Base-by-base conservation (phyloP, 176 grass and related monocot genomes). In the Oryza nivara region DNA sequence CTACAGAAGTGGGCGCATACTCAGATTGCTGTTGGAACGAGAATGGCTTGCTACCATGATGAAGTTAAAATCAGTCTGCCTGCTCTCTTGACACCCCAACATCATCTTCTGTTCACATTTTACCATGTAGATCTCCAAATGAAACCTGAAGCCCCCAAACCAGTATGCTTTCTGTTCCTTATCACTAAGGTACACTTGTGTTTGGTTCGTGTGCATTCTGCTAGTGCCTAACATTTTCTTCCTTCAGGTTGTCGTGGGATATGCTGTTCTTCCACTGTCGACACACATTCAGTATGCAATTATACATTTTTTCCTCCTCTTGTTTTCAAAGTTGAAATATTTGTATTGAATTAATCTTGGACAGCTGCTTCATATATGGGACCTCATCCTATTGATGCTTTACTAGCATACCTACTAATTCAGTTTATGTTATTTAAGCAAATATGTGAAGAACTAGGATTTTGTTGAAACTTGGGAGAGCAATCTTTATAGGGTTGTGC, bases 71-170 rank as follows among this genome's bases (percentile, higher is more conserved):
- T 99, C 76, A 94, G 88, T 82, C 88, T 99, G 51, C 93, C 96
- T 56, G 83, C 91, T 75, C 85, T 99, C 91, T 91, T 99, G 85
- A 88, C 93, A 71, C 93, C 91, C 70, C 96, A 99, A 76, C 91
- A 99, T 74, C 96, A 99, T 90, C 93, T 99, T 47, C 78, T 99
- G 40, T 99, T 99, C 88, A 99, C 93, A 23, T 88, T 99, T 80
- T 99, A 91, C 77, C 96, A 99, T 86, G 79, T 96, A 43, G 96
- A 99, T 80, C 93, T 99, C 72, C 96, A 94, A 89, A 99, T 88
- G 78, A 99, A 96, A 80, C 96, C 94, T 72, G 96, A 99, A 92
- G 88, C 90, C 28, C 96, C 96, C 2, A 99, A 99, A 91, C 92
- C 93, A 81, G 96, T 96, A 94, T 74, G 80, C 4, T 46, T 73